Evolutionary conservation across 192 early-diverging fungal genomes (phyloP), one percentile per base, ranked within the genome.

Genomic region (Coemansia sp.): DNA sequence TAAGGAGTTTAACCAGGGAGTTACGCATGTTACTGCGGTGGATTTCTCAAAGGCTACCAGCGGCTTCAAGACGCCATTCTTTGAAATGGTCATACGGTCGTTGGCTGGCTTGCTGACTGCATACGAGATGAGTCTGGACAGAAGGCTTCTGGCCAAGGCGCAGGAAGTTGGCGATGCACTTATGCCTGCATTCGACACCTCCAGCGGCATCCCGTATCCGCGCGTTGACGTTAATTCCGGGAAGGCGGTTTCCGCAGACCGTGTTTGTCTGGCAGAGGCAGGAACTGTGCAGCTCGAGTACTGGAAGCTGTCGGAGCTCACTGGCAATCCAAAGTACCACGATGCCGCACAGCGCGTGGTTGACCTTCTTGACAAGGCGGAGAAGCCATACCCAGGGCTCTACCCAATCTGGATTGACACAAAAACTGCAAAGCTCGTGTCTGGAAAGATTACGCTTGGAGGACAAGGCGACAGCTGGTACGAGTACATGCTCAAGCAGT

Each of bases 281-380:
- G 94, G 93, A 45, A 88, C 91, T 0, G 73, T 95, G 45, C 91
- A 94, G 62, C 77, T 96, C 19, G 95, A 96, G 78, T 91, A 92
- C 67, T 87, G 87, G 72, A 90, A 92, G 48, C 84, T 96, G 19
- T 90, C 90, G 8, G 82, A 92, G 64, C 83, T 95, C 8, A 93
- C 93, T 9, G 89, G 89, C 3, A 80, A 94, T 60, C 82, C 86
- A 16, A 77, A 65, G 3, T 96, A 91, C 68, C 87, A 90, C 52
- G 45, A 76, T 21, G 48, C 70, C 1, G 89, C 85, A n/a, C 84
- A 86, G 62, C 69, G 77, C 21, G 80, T 86, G 16, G 85, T 85
- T n/a, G 78, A 91, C 46, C 61, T 76, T 36, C 84, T 90, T 7
- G 66, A 85, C 40, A 68, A 60, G 12, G 64, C 77, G 6, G 37